These are phyloP conservation scores for Suhomyces kunorum DNA, from an alignment of 1,139 yeast genomes.

Conservation along the genomic window DNA sequence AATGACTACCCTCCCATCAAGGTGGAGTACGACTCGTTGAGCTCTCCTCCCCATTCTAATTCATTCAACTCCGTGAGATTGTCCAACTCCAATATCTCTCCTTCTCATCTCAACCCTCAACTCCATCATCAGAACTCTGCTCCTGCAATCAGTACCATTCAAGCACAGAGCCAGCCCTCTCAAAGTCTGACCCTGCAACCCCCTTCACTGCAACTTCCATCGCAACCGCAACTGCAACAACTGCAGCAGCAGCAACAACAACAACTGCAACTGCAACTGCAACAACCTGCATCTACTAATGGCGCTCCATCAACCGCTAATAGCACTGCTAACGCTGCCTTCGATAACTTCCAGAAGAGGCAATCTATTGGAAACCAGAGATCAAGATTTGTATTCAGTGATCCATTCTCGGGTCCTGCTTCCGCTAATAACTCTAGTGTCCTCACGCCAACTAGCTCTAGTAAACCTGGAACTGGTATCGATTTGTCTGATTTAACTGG, in stretches of 20 bases:
- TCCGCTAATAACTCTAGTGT: constrained; percentile 21
- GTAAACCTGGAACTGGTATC: constrained; percentile 21
- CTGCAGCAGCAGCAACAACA: constrained; percentile 13
- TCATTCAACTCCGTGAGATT: constrained; percentile 33
- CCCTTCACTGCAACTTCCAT: constrained; percentile 14
- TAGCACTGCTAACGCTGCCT: constrained; percentile 10
- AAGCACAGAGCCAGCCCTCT: constrained; percentile 8
- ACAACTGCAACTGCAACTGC: constrained; percentile 16
- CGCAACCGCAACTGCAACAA: constrained; percentile 11
- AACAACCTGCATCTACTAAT: constrained; percentile 12
- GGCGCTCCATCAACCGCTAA: constrained; percentile 6
- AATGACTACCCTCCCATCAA: constrained; percentile 53
- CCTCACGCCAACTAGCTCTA: constrained; percentile 17
- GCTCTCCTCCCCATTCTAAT: constrained; percentile 18
- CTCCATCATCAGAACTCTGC: constrained; percentile 16
- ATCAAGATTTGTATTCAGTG: constrained; percentile 70
- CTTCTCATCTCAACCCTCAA: constrained; percentile 27
- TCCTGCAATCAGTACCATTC: constrained; percentile 3
- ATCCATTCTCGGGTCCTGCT: constrained; percentile 50
- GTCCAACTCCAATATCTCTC: constrained; percentile 32
- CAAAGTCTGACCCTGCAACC: constrained; percentile 16
- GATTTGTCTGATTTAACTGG: constrained; percentile 47
- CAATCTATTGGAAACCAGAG: constrained; percentile 59
- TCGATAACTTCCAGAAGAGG: constrained; percentile 43
- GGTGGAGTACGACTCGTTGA: constrained; percentile 46